These are phyloP conservation scores for Aspergillus panamensis DNA, from an alignment of 495 filamentous ascomycete genomes.

Conservation along the genomic window DNA sequence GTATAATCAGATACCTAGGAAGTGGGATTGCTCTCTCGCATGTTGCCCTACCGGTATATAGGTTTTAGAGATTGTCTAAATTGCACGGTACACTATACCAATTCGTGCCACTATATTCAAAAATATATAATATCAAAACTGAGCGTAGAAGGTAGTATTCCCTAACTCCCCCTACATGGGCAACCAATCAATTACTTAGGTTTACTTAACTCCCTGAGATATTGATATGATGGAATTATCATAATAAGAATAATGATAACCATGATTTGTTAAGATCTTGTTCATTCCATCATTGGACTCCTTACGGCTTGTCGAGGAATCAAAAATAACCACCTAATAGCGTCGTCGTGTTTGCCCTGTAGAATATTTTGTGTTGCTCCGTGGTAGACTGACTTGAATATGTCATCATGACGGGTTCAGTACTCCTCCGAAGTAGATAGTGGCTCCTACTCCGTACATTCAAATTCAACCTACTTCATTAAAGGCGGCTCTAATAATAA, in stretches of 20 bases:
- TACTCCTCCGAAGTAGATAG: neutral
- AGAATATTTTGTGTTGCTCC: neutral
- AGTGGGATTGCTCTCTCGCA: neutral
- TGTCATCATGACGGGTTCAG: neutral
- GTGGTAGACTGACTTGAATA: neutral
- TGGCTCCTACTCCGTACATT: neutral
- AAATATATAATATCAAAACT: no score
- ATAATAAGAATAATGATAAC: neutral
- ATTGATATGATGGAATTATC: slow-evolving; percentile 9
- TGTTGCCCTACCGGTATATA: neutral
- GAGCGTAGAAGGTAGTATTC: no score
- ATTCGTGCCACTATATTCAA: no score
- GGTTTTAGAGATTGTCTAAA: no score
- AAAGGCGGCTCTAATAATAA: neutral
- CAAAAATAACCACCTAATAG: neutral
- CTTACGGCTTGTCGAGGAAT: neutral
- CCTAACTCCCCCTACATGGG: neutral
- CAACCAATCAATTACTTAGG: neutral
- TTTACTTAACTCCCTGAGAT: neutral
- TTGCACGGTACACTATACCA: no score
- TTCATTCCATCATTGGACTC: neutral
- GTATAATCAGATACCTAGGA: neutral
- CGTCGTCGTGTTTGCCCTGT: neutral
- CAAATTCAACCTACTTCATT: neutral
- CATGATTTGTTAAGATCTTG: neutral